These are phyloP conservation scores for Perkinsus marinus DNA, from an alignment of 169 alveolate genomes.

Conservation along the genomic window DNA sequence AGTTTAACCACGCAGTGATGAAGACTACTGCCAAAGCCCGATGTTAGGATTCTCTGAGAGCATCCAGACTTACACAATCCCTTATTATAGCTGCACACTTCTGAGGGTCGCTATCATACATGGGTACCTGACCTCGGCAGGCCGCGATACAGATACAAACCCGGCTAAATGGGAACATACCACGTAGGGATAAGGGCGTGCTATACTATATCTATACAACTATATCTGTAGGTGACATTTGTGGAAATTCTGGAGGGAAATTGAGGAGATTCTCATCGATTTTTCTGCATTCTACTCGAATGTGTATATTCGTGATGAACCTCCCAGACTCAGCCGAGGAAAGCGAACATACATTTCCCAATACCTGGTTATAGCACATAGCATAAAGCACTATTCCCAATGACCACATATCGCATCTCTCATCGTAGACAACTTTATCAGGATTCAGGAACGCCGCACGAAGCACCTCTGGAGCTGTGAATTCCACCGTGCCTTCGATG, in stretches of 20 bases:
- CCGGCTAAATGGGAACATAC: background rate
- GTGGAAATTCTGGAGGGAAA: too few species aligned
- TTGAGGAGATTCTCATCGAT: too few species aligned
- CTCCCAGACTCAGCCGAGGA: too few species aligned
- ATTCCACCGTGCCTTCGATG: background rate
- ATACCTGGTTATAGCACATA: background rate
- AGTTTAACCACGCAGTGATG: too few species aligned
- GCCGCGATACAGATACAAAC: background rate
- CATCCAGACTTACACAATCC: background rate
- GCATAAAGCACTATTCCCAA: background rate
- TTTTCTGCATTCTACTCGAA: too few species aligned
- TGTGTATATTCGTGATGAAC: too few species aligned
- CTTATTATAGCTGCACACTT: background rate
- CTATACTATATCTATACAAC: too few species aligned
- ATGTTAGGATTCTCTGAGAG: too few species aligned
- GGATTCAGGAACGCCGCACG: background rate
- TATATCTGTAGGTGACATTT: too few species aligned
- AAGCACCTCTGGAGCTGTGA: background rate
- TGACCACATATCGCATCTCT: background rate
- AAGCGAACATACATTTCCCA: too few species aligned
- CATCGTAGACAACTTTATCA: background rate
- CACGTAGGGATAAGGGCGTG: too few species aligned
- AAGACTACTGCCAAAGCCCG: too few species aligned
- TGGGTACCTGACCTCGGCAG: background rate
- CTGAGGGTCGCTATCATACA: background rate